These are phyloP conservation scores for Pseudocercospora musae DNA, from an alignment of 2,329 filamentous ascomycete species.

Conservation along the genomic window DNA sequence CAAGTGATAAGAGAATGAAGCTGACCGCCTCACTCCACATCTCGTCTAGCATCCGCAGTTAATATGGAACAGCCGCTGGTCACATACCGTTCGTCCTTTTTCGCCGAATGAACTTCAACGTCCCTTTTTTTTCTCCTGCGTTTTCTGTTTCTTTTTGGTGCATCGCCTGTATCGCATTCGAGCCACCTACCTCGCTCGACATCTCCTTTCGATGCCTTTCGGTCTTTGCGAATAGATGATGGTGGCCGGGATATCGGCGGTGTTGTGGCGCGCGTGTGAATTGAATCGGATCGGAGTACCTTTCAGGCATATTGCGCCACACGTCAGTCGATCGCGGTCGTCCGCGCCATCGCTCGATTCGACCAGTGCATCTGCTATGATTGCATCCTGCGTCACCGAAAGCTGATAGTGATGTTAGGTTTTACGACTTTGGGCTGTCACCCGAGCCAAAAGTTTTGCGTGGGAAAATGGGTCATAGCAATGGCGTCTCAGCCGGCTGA, in stretches of 20 bases:
- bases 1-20: constrained; percentile 2
- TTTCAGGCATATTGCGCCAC: neutral
- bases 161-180: neutral
- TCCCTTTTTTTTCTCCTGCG: neutral
- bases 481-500: constrained; percentile 15
- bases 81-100: neutral
- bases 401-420: neutral
- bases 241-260: neutral
- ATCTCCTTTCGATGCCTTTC: neutral
- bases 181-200: neutral
- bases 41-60: neutral
- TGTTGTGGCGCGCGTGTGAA: neutral
- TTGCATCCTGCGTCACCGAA: neutral
- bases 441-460: neutral
- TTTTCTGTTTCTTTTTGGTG: neutral
- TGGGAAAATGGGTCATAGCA: neutral
- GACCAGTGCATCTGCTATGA: neutral
- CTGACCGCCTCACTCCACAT: neutral
- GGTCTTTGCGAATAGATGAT: neutral
- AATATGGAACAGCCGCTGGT: neutral
- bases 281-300: neutral
- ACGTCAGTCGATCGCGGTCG: neutral
- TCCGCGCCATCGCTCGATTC: neutral
- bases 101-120: neutral
- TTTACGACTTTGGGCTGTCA: neutral